Conservation (phyloP, 2,329 filamentous ascomycete species). For the Penicillium sp. region DNA sequence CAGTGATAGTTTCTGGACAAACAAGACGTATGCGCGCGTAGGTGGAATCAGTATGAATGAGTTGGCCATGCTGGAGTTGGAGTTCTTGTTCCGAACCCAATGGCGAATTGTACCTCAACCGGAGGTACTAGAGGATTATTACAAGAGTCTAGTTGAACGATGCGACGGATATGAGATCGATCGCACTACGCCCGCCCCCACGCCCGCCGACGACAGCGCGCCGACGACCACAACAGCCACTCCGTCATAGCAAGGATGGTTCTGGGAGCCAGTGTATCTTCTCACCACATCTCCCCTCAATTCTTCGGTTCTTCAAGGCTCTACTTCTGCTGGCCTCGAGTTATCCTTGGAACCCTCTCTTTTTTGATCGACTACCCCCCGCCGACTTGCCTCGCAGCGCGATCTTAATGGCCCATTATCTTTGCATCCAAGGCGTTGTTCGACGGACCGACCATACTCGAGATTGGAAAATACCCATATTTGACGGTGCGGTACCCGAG, state of each 20-base stretch:
- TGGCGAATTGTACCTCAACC: constrained; percentile 97
- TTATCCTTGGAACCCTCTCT: not conserved
- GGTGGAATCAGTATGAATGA: constrained; percentile 89
- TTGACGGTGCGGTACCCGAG: constrained; percentile 10
- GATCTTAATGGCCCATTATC: constrained; percentile 16
- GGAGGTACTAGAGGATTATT: constrained; percentile 90
- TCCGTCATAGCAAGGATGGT: constrained; percentile 4
- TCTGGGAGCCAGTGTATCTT: not conserved
- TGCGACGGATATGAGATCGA: constrained; percentile 59
- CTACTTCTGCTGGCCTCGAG: constrained; percentile 19
- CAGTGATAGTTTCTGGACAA: constrained; percentile 97
- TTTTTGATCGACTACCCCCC: not conserved
- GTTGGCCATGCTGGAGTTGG: constrained; percentile 84
- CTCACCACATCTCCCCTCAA: not conserved
- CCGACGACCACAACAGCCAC: constrained; percentile 10
- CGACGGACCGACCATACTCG: constrained; percentile 5
- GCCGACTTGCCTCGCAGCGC: constrained; percentile 4
- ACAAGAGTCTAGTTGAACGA: constrained; percentile 75
- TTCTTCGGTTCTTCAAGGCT: not conserved
- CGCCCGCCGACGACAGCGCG: constrained; percentile 6
- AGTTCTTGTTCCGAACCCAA: constrained; percentile 87
- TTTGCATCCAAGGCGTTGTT: constrained; percentile 14
- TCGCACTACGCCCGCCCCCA: constrained; percentile 10
- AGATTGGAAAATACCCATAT: constrained; percentile 12
- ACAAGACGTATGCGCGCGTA: constrained; percentile 90